Percentiles rank a stretch among this genome's conserved stretches.
Conservation (phyloP, 768 basidiomycete genomes). For the Tricholoma sp. region DNA sequence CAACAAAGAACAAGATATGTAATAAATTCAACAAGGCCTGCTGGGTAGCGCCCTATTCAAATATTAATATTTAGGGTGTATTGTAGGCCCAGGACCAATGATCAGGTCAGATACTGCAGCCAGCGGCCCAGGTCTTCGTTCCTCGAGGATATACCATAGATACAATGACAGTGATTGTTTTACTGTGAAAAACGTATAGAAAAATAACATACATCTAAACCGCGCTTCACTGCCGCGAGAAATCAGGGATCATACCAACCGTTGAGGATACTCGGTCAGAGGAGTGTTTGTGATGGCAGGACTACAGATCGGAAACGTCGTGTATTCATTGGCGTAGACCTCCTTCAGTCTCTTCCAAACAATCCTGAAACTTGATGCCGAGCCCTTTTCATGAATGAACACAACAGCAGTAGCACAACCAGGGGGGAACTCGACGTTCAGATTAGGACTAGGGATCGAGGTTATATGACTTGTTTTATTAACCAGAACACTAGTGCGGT, state of each 20-base stretch:
- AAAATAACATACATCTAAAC: neutral
- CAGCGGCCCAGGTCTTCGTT: no score
- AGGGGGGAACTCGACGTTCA: slow-evolving; percentile 23
- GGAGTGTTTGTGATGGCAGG: slow-evolving; percentile 37
- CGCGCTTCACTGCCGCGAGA: neutral
- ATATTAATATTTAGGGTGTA: no score
- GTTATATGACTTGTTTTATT: slow-evolving; percentile 10
- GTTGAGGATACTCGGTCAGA: slow-evolving; percentile 37
- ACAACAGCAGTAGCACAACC: slow-evolving; percentile 59
- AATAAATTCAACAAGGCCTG: no score
- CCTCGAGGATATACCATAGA: no score
- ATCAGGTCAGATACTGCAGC: no score
- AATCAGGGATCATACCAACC: slow-evolving; percentile 20
- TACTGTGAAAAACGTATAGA: neutral
- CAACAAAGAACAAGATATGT: no score
- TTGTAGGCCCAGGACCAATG: no score
- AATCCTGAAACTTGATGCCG: slow-evolving; percentile 77
- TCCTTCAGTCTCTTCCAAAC: slow-evolving; percentile 70
- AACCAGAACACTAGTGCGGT: slow-evolving; percentile 20
- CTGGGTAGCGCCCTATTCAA: no score
- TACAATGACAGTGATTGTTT: neutral
- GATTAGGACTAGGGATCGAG: slow-evolving; percentile 13
- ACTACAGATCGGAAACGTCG: slow-evolving; percentile 32
- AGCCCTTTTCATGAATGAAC: slow-evolving; percentile 87
- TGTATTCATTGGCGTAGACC: slow-evolving; percentile 46